These are phyloP conservation scores for Fusarium avenaceum DNA, from an alignment of 2,329 filamentous ascomycete species.

Conservation along the genomic window DNA sequence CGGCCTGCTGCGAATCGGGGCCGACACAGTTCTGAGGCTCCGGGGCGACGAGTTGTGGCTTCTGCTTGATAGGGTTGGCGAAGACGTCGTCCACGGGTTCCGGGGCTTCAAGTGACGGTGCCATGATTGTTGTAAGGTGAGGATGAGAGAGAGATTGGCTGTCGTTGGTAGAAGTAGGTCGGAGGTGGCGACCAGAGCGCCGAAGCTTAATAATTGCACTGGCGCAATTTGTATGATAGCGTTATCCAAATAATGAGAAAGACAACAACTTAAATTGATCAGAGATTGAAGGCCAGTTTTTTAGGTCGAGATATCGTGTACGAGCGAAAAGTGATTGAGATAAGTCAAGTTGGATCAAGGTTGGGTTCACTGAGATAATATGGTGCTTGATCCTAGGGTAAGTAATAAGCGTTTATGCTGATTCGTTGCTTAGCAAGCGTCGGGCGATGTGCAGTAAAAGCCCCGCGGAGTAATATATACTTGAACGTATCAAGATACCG, in stretches of 20 bases:
- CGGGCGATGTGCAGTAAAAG: conserved; percentile 6
- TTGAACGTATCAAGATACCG: neutral
- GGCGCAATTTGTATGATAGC: neutral
- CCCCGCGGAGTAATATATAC: conserved; percentile 14
- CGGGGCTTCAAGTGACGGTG: conserved; percentile 83
- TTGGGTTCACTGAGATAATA: conserved; percentile 8
- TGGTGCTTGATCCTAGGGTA: conserved; percentile 37
- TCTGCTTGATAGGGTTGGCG: conserved; percentile 79
- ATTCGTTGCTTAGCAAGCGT: conserved; percentile 44
- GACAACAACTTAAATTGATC: neutral
- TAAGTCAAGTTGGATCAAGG: conserved; percentile 1
- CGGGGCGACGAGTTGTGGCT: conserved; percentile 89
- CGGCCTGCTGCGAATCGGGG: conserved; percentile 80
- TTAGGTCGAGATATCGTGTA: too few species aligned
- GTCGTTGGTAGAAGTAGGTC: neutral
- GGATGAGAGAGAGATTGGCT: conserved; percentile 5
- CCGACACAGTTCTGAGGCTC: conserved; percentile 98
- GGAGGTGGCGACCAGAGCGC: conserved; percentile 37
- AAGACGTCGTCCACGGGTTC: conserved; percentile 77
- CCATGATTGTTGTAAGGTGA: conserved; percentile 68
- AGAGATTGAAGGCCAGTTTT: neutral
- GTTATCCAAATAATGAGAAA: neutral
- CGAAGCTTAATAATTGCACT: conserved; percentile 43
- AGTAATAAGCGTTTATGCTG: conserved; percentile 36
- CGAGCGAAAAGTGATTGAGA: neutral